Base-by-base conservation (phyloP, 2,329 filamentous ascomycete species). In the Xylariales sp. region DNA sequence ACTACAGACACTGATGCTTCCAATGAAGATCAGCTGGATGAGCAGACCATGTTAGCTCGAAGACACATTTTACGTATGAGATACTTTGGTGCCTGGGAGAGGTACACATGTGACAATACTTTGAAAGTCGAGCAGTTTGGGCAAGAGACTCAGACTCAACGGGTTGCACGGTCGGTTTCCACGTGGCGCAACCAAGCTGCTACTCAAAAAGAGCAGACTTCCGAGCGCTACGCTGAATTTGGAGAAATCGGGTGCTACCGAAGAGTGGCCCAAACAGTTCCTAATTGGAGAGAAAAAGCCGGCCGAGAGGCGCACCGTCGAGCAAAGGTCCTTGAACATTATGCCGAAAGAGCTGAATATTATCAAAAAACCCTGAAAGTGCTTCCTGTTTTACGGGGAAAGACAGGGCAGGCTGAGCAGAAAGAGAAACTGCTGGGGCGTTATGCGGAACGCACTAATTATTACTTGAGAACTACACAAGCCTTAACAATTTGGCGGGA, bases 61-160 rank as follows among this genome's bases (percentile, higher is more conserved):
- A 71, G 77, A 55, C 77, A 79, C 58, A 78, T 79, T 14, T 67
- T 78, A 9, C 76, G 77, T 28, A 77, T 78, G 75, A 74, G 76
- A 65, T 78, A 76, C 50, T 78, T 78, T 50, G 73, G 73, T 54
- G 73, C 74, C 23, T 79, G 76, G 77, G 74, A 76, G 67, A 71
- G 59, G 14, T 76, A 77, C 41, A 78, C 76, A 9, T 62, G 57
- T 14, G 70, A 74, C 14, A 73, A 76, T 58, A 16, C 71, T 16
- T 56, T 56, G 3, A 75, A 72, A 64, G 72, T 73, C 2, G 70
- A 69, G 62, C 69, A 73, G 10, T 77, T 78, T 39, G 58, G 63
- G 41, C 67, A 65, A 43, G 70, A 72, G 18, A 71, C 57, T 36
- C 67, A 71, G 43, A 63, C 65, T 23, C 58, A 72, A 62, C 70